Evolutionary conservation across 805 yeast species (phyloP), one percentile per base, ranked within the genome.

Genomic region (Teunomyces atbi): DNA sequence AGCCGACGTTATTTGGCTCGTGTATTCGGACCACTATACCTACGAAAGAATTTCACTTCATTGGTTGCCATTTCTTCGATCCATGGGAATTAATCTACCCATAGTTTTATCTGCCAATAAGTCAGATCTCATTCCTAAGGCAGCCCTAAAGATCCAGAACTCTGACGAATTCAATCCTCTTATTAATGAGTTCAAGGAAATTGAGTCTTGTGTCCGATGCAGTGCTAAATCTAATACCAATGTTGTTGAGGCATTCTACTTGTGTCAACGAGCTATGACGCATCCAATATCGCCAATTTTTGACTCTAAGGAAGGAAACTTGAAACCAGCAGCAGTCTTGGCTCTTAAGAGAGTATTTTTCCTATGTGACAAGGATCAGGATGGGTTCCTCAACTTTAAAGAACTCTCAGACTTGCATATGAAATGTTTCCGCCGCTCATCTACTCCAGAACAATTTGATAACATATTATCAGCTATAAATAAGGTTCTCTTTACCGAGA

Each of bases 1-100:
- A 44, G 94, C 97, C 0, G 92, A 88, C 64, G 97, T 90, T 11
- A 86, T 94, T 2, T 86, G 97, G 92, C 76, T 94, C n/a, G 89
- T 94, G 0, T 94, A 91, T 61, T 80, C 94, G 3, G 98, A 91
- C 59, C 96, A 90, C 58, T 94, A 90, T 60, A 89, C 98, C 0
- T 94, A 90, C 61, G 98, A 94, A 62, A 75, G 98, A 40, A 81
- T 94, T 4, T 83, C 96, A 2, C 71, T 92, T 19, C 90, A 90
- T 63, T 94, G 99, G 99, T 84, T 94, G 78, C 94, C 95, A 43
- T 79, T 85, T 73, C 85, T 94, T 57, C 75, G 99, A 50, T 88
- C 96, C 0, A 74, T 89, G 77, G 99, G 99, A 3, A 89, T 92
- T 47, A 94, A 94, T 59, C 65, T 92, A 11, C 99, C 99, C 0